Evolutionary conservation across 1,139 yeast genomes (phyloP).

Genomic region (Meyerozyma guilliermondii): DNA sequence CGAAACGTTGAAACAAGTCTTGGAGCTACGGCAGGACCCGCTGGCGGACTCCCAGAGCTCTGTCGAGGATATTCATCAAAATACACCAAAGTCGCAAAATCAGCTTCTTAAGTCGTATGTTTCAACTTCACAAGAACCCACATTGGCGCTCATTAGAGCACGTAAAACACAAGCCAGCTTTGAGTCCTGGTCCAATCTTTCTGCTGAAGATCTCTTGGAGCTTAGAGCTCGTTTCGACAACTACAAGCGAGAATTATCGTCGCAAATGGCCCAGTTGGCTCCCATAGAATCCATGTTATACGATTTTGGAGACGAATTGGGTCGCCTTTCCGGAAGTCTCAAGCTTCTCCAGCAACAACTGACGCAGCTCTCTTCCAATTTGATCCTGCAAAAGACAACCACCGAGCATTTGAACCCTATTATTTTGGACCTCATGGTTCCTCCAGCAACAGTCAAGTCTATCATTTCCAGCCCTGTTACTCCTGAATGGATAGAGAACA

Average conservation of each 20-base stretch:
- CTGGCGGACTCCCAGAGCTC: background rate
- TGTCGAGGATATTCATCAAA: background rate
- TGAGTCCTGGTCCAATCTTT: background rate
- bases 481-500: slow-evolving; percentile 54
- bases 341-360: slow-evolving; percentile 52
- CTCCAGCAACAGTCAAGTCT: slow-evolving; percentile 59
- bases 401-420: slow-evolving; percentile 64
- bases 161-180: background rate
- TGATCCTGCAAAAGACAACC: slow-evolving; percentile 49
- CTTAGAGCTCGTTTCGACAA: background rate
- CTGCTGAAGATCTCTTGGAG: background rate
- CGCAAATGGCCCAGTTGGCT: slow-evolving; percentile 10
- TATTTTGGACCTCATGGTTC: slow-evolving; percentile 66
- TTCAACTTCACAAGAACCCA: background rate
- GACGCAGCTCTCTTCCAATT: slow-evolving; percentile 23
- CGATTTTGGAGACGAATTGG: slow-evolving; percentile 54
- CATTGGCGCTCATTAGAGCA: background rate
- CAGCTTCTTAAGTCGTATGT: background rate
- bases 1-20: background rate
- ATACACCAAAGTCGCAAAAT: background rate
- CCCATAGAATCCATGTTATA: slow-evolving; percentile 39
- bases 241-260: background rate
- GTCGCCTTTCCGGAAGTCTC: slow-evolving; percentile 57
- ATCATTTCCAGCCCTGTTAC: slow-evolving; percentile 45
- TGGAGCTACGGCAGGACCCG: background rate